phyloP scores from a whole-genome alignment of 2,329 filamentous ascomycete species.

The Penicillium sp. region DNA sequence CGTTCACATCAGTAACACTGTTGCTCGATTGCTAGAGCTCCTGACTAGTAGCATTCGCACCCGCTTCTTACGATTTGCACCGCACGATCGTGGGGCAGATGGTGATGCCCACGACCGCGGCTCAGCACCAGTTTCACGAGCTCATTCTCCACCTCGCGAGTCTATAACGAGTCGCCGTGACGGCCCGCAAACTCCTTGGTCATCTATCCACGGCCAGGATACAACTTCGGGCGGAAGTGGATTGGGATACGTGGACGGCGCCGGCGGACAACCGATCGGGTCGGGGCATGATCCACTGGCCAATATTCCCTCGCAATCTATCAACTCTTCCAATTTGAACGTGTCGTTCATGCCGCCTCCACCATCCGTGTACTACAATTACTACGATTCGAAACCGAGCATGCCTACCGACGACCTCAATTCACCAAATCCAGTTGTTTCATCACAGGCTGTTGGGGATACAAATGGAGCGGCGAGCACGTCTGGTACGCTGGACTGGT shows the following conservation, averaged over 20 bases:
- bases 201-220: conserved; percentile 27
- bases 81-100: conserved; percentile 52
- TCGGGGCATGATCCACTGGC: conserved; percentile 47
- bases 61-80: conserved; percentile 61
- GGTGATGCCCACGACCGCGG: conserved; percentile 42
- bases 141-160: conserved; percentile 44
- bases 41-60: conserved; percentile 63
- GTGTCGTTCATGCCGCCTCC: conserved; percentile 54
- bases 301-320: conserved; percentile 48
- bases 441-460: conserved; percentile 35
- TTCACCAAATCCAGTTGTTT: conserved; percentile 29
- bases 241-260: conserved; percentile 30
- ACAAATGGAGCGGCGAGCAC: conserved; percentile 27
- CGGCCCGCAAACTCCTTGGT: conserved; percentile 31
- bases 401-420: conserved; percentile 38
- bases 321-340: conserved; percentile 50
- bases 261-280: conserved; percentile 26
- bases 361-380: conserved; percentile 50
- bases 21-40: conserved; percentile 63
- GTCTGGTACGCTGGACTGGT: conserved; percentile 55
- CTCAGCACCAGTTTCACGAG: conserved; percentile 38
- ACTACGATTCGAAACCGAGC: conserved; percentile 44
- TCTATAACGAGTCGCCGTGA: conserved; percentile 30
- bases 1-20: conserved; percentile 66
- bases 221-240: conserved; percentile 20